These are phyloP conservation scores for Fusarium sp. DNA, from an alignment of 2,329 filamentous ascomycete genomes.

Conservation along the genomic window DNA sequence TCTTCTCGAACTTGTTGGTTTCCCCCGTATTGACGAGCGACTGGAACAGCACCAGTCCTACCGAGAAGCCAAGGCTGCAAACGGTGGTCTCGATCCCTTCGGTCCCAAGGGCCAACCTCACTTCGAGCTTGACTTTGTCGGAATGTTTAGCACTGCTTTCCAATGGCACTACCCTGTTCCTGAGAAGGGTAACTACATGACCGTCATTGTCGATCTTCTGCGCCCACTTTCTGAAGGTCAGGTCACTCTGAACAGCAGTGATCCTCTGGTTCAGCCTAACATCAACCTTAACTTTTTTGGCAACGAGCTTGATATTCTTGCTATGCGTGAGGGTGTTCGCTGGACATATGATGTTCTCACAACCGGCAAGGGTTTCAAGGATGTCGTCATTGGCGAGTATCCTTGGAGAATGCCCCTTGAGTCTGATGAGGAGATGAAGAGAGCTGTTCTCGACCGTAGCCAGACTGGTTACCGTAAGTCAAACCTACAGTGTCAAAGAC, in stretches of 20 bases:
- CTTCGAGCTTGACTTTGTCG: conserved; percentile 72
- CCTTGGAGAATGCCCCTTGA: conserved; percentile 70
- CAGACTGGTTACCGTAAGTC: conserved; percentile 65
- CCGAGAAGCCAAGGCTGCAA: conserved; percentile 54
- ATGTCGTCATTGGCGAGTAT: conserved; percentile 65
- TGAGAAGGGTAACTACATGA: no score
- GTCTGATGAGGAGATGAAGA: conserved; percentile 67
- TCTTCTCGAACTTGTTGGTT: no score
- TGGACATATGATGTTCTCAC: conserved; percentile 68
- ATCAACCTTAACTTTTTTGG: no score
- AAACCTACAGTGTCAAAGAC: no score
- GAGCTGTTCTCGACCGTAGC: conserved; percentile 66
- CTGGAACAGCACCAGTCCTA: conserved; percentile 59
- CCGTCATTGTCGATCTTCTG: no score
- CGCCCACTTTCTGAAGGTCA: no score
- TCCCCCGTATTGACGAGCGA: no score
- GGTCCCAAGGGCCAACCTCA: conserved; percentile 68
- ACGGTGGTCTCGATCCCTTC: conserved; percentile 64
- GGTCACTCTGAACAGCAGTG: no score
- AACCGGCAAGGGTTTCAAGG: conserved; percentile 67
- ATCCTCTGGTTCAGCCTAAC: no score
- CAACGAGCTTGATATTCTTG: conserved; percentile 67
- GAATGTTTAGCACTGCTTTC: conserved; percentile 65
- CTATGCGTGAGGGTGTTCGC: conserved; percentile 68
- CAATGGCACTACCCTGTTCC: conserved; percentile 57